A percentile compares a stretch with the other conserved stretches of the same genome.
Evolutionary conservation across 2,329 filamentous ascomycete genomes (phyloP).

Genomic region (Juglanconis juglandina): DNA sequence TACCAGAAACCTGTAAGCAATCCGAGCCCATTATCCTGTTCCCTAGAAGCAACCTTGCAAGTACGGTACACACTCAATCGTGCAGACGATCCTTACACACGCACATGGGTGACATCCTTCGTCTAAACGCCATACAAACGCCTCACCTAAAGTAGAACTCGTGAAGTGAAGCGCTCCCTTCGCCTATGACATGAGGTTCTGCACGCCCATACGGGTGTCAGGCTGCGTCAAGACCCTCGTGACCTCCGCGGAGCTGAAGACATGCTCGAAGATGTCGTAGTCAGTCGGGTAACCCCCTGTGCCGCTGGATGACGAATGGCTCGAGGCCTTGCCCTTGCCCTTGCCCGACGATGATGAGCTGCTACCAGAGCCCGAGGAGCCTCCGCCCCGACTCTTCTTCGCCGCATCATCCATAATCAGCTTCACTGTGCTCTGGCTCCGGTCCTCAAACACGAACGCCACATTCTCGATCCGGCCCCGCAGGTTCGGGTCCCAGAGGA

Average conservation of each 20-base stretch:
- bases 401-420: constrained; percentile 53
- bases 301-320: constrained; percentile 17
- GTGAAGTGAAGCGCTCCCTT: not conserved
- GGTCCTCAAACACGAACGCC: constrained; percentile 63
- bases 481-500: constrained; percentile 61
- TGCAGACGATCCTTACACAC: not conserved
- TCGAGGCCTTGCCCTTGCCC: constrained; percentile 21
- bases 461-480: constrained; percentile 59
- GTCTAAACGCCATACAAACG: constrained; percentile 1
- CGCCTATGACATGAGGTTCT: constrained; percentile 43
- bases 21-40: not conserved
- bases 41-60: not conserved
- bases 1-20: not conserved
- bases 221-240: constrained; percentile 46
- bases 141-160: not conserved
- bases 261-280: constrained; percentile 49
- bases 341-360: constrained; percentile 22
- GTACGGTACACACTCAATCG: not conserved
- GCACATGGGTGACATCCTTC: constrained; percentile 1
- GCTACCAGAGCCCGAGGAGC: constrained; percentile 27
- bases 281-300: constrained; percentile 34
- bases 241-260: constrained; percentile 51
- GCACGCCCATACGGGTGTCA: constrained; percentile 53
- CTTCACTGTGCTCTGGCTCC: constrained; percentile 48
- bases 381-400: constrained; percentile 42